phyloP scores from a whole-genome alignment of 768 basidiomycete species.

The Fistulinella prunicolor region DNA sequence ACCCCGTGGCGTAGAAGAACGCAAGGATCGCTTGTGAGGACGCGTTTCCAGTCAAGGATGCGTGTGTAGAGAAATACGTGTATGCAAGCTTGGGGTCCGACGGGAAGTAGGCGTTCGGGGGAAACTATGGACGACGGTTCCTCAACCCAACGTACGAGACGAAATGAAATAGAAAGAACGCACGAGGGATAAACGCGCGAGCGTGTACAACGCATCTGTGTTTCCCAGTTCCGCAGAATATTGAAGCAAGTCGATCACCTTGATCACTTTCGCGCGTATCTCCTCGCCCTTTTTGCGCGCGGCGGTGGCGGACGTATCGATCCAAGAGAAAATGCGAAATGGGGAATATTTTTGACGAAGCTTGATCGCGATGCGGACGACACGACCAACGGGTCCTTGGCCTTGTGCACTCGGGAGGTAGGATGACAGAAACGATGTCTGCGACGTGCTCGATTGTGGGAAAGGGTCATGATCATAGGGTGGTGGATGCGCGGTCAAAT shows the following conservation, averaged over 20 bases:
- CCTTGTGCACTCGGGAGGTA: conserved; percentile 72
- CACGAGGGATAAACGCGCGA: conserved; percentile 68
- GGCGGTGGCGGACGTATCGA: conserved; percentile 39
- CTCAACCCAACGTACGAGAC: neutral
- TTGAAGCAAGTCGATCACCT: conserved; percentile 75
- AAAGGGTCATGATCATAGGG: conserved; percentile 53
- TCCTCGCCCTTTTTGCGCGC: conserved; percentile 65
- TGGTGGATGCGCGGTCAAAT: conserved; percentile 59
- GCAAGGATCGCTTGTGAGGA: conserved; percentile 83
- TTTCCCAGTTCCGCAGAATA: conserved; percentile 81
- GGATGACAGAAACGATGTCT: conserved; percentile 56
- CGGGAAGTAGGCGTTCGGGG: conserved; percentile 64
- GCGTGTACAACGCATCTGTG: conserved; percentile 64
- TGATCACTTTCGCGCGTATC: conserved; percentile 66
- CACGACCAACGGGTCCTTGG: conserved; percentile 71
- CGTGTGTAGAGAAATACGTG: conserved; percentile 61
- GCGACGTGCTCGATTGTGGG: conserved; percentile 35
- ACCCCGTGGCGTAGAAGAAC: conserved; percentile 90
- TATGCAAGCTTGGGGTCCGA: conserved; percentile 62
- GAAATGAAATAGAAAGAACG: conserved; percentile 20
- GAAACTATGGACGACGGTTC: conserved; percentile 46
- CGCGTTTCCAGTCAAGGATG: conserved; percentile 72
- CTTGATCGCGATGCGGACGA: conserved; percentile 63
- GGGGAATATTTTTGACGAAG: conserved; percentile 60
- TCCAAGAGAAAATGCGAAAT: conserved; percentile 42